Evolutionary conservation across 306 rosid genomes (phyloP).

Genomic region (Gastrolobium villosum): DNA sequence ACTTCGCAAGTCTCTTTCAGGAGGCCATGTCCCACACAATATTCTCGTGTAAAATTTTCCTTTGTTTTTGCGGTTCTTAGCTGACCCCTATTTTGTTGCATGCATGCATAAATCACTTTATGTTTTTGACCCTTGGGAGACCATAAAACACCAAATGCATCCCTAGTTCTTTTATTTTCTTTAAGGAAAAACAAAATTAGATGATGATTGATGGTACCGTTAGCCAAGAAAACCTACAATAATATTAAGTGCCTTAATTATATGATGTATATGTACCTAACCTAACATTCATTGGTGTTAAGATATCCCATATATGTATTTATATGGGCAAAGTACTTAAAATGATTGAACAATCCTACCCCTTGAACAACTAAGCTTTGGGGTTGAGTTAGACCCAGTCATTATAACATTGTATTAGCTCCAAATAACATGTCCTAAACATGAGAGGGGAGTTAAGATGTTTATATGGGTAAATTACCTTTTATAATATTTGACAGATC

Average conservation of each 20-base stretch:
- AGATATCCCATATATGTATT: no score
- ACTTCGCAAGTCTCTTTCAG: constrained; percentile 34
- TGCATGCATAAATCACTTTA: constrained; percentile 35
- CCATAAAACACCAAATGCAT: constrained; percentile 19
- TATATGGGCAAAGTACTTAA: no score
- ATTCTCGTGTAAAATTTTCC: constrained; percentile 32
- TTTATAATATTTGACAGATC: no score
- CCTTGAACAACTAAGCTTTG: no score
- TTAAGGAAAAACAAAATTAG: background rate
- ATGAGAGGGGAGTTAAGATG: no score
- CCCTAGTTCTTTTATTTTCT: background rate
- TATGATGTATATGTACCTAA: background rate
- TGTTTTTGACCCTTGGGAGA: constrained; percentile 45
- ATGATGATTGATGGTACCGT: constrained; percentile 28
- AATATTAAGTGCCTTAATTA: background rate
- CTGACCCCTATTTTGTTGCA: constrained; percentile 54
- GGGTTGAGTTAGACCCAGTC: no score
- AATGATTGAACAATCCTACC: no score
- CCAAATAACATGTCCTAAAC: no score
- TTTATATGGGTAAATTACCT: no score
- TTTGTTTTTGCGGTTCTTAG: constrained; percentile 22
- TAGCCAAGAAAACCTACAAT: constrained; percentile 35
- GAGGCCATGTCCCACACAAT: constrained; percentile 34
- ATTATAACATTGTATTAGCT: no score
- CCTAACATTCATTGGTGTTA: background rate